Evolutionary conservation across 1,139 yeast species (phyloP).

Genomic region (Taphrina wiesneri): DNA sequence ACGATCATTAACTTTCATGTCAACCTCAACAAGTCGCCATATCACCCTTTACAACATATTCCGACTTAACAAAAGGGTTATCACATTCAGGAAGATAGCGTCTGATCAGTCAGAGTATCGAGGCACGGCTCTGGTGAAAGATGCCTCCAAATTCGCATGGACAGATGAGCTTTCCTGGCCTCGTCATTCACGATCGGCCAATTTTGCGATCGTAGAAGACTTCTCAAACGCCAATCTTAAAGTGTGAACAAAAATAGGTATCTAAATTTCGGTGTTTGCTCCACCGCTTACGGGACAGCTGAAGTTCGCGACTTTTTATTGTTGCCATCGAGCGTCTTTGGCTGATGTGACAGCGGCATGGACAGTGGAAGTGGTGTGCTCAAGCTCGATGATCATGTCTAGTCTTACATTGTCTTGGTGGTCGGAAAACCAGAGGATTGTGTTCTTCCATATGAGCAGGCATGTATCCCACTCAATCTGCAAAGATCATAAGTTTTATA

Average conservation of each 20-base stretch:
- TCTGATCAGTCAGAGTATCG: too few species aligned
- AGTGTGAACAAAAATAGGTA: not conserved
- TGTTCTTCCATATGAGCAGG: not conserved
- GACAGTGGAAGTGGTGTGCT: not conserved
- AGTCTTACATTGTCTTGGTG: not conserved
- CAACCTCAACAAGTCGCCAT: too few species aligned
- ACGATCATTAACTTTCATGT: too few species aligned
- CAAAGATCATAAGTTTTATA: not conserved
- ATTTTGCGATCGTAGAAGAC: not conserved
- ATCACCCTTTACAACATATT: too few species aligned
- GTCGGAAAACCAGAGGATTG: not conserved
- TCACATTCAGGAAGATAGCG: too few species aligned
- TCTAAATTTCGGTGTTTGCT: not conserved
- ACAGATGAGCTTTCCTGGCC: too few species aligned
- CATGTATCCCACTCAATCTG: not conserved
- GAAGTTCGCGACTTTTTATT: too few species aligned
- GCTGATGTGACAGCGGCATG: not conserved
- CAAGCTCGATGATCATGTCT: not conserved
- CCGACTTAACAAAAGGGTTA: too few species aligned
- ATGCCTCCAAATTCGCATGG: too few species aligned
- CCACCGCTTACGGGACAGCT: too few species aligned
- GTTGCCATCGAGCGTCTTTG: not conserved
- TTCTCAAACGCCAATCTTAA: not conserved
- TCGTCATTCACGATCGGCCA: not conserved
- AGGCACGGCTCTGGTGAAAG: too few species aligned